These are phyloP conservation scores for Penicillium sp. DNA, from an alignment of 2,329 filamentous ascomycete species.

Conservation along the genomic window DNA sequence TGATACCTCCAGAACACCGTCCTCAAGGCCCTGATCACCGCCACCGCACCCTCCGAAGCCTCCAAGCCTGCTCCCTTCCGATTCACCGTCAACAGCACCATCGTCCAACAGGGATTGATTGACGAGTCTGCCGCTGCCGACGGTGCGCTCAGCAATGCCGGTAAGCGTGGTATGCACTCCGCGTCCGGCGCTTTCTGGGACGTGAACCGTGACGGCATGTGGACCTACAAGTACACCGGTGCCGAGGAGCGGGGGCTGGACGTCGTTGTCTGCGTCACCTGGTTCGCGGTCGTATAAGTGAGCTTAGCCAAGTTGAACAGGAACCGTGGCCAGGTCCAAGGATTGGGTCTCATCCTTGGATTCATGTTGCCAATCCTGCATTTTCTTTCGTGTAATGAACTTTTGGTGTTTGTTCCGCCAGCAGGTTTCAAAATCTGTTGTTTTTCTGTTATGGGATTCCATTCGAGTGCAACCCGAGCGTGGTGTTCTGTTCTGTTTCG, in stretches of 20 bases:
- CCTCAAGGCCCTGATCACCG: slow-evolving; percentile 44
- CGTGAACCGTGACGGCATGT: slow-evolving; percentile 55
- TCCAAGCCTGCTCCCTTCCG: slow-evolving; percentile 68
- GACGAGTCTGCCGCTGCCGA: slow-evolving; percentile 55
- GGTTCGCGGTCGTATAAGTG: slow-evolving; percentile 44
- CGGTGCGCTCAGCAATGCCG: slow-evolving; percentile 64
- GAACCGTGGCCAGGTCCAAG: background rate
- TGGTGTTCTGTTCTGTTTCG: slow-evolving; percentile 7
- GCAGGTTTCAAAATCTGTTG: slow-evolving; percentile 1
- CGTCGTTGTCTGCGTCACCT: slow-evolving; percentile 52
- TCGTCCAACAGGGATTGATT: slow-evolving; percentile 82
- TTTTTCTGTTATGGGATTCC: slow-evolving; percentile 5
- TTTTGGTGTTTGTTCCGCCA: background rate
- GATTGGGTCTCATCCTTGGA: background rate
- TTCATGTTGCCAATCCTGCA: background rate
- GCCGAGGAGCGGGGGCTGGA: slow-evolving; percentile 51
- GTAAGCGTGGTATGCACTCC: slow-evolving; percentile 70
- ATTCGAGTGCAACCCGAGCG: background rate
- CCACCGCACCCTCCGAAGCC: slow-evolving; percentile 40
- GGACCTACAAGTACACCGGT: slow-evolving; percentile 54
- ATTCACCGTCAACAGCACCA: slow-evolving; percentile 96
- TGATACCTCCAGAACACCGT: slow-evolving; percentile 36
- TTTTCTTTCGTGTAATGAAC: slow-evolving; percentile 1
- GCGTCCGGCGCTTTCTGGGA: slow-evolving; percentile 55
- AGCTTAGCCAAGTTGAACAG: background rate